Conservation (phyloP, 495 filamentous ascomycete species). For the Neurospora tetraspora region DNA sequence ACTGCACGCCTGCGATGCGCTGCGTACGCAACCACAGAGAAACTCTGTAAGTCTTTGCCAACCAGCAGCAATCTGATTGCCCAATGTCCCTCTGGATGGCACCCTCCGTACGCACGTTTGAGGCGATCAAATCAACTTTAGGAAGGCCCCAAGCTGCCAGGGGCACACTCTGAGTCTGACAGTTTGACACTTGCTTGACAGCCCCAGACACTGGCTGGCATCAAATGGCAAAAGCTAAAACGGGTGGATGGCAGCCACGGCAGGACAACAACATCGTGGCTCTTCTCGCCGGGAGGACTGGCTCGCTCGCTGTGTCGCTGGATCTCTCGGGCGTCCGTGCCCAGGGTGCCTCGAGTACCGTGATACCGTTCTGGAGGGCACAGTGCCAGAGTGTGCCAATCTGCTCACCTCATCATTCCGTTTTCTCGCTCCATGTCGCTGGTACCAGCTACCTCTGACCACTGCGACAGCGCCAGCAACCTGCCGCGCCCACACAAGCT, state of each 20-base stretch:
- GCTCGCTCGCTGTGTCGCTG: background rate
- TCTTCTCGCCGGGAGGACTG: background rate
- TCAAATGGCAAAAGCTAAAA: background rate
- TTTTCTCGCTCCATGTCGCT: background rate
- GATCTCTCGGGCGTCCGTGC: background rate
- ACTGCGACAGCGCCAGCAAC: background rate
- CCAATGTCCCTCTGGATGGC: background rate
- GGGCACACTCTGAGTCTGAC: background rate
- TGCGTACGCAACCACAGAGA: background rate
- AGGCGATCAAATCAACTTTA: background rate
- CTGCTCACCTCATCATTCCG: slow-evolving; percentile 8
- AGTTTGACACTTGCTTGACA: background rate
- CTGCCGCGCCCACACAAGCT: slow-evolving; percentile 1
- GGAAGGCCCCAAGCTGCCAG: background rate
- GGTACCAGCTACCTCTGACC: background rate
- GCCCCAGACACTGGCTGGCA: background rate
- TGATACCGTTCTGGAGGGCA: background rate
- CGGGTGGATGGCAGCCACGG: background rate
- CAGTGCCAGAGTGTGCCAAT: slow-evolving; percentile 2
- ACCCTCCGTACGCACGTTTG: background rate
- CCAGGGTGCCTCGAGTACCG: background rate
- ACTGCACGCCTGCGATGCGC: background rate
- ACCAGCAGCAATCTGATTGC: background rate
- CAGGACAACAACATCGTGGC: background rate
- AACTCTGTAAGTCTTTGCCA: background rate